These are phyloP conservation scores for Clarireedia homoeocarpa DNA, from an alignment of 2,329 filamentous ascomycete genomes.

Conservation along the genomic window DNA sequence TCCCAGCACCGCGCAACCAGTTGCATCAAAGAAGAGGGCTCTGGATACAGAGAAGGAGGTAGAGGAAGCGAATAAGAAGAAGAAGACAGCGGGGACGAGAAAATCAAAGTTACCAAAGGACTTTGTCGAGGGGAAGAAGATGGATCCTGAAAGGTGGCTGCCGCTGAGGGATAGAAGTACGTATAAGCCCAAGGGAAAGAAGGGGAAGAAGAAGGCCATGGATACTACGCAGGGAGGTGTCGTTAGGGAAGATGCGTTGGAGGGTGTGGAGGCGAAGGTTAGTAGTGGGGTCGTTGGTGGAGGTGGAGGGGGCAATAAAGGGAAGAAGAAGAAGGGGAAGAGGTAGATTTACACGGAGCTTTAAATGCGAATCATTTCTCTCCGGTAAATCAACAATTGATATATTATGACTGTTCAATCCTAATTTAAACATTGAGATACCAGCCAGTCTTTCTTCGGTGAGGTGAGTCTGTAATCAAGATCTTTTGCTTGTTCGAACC, in stretches of 20 bases:
- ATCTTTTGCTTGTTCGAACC: no score
- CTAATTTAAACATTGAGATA: no score
- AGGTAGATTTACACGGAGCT: conserved; percentile 18
- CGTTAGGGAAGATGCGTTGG: conserved; percentile 64
- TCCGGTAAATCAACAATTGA: no score
- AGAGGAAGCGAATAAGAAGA: conserved; percentile 36
- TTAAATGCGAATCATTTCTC: no score
- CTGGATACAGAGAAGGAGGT: conserved; percentile 41
- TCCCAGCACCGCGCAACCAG: conserved; percentile 32
- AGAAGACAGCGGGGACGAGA: conserved; percentile 30
- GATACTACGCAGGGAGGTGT: conserved; percentile 80
- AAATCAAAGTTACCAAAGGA: conserved; percentile 61
- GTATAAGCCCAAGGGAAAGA: conserved; percentile 85
- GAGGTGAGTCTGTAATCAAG: no score
- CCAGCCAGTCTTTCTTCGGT: no score
- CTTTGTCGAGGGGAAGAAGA: conserved; percentile 67
- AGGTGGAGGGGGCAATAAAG: conserved; percentile 12
- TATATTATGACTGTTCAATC: no score
- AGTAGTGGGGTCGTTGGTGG: conserved; percentile 56
- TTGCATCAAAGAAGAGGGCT: conserved; percentile 41
- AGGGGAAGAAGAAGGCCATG: conserved; percentile 75
- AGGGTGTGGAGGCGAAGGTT: conserved; percentile 56
- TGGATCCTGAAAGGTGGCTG: conserved; percentile 89
- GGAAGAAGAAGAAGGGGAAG: conserved; percentile 37
- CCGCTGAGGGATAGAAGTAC: conserved; percentile 82